phyloP scores from a whole-genome alignment of 2,329 filamentous ascomycete genomes.

The Monosporascus sp. region DNA sequence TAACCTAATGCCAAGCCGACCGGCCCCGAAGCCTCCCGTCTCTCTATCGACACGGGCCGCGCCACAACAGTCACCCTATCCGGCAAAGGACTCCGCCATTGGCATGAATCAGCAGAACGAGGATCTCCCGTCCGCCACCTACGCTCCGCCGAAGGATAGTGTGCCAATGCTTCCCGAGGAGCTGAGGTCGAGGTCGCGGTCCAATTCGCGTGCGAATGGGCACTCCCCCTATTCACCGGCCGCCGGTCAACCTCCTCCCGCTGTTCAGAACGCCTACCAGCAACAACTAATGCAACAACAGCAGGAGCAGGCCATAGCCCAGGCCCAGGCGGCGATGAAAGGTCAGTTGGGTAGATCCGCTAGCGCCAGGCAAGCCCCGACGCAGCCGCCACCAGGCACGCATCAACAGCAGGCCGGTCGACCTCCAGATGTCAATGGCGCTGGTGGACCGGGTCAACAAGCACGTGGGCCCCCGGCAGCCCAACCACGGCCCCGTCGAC shows the following conservation, averaged over 20 bases:
- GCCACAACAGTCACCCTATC: conserved; percentile 52
- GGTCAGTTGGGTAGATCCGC: conserved; percentile 67
- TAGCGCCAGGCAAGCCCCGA: conserved; percentile 62
- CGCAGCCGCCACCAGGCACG: conserved; percentile 45
- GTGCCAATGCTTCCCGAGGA: conserved; percentile 61
- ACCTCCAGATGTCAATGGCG: conserved; percentile 25
- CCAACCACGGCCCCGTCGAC: conserved; percentile 66
- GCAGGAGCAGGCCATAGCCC: conserved; percentile 77
- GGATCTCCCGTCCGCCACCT: conserved; percentile 44
- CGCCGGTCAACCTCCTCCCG: conserved; percentile 30
- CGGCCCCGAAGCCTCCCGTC: conserved; percentile 81
- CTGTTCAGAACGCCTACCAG: conserved; percentile 49
- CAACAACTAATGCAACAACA: conserved; percentile 71
- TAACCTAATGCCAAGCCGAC: conserved; percentile 71
- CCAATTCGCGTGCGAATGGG: conserved; percentile 60
- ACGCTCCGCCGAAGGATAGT: conserved; percentile 47
- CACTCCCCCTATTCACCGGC: conserved; percentile 45
- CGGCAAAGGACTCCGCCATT: conserved; percentile 59
- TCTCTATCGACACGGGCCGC: conserved; percentile 53
- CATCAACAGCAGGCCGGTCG: conserved; percentile 42
- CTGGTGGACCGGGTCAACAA: conserved; percentile 22
- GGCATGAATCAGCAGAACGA: conserved; percentile 55
- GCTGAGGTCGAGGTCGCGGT: conserved; percentile 62
- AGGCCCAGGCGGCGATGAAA: conserved; percentile 72
- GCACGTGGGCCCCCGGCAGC: conserved; percentile 33